phyloP scores from a whole-genome alignment of 2,329 filamentous ascomycete genomes.

The Whalleya microplaca region DNA sequence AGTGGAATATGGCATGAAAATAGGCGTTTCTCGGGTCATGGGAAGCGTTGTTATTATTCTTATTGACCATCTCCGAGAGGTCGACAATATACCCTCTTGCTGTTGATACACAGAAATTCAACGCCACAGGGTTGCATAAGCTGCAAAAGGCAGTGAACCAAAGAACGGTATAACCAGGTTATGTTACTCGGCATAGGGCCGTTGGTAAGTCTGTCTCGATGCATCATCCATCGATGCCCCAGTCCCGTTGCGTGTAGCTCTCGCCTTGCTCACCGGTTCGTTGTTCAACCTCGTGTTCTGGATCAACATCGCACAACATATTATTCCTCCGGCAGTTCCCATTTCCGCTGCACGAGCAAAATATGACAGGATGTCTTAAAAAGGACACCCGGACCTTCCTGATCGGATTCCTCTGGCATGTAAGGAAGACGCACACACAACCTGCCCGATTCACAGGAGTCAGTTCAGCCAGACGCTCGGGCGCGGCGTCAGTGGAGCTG shows the following conservation, averaged over 20 bases:
- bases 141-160: slow-evolving; percentile 7
- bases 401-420: too few species aligned
- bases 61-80: slow-evolving; percentile 17
- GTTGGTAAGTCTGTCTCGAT: slow-evolving; percentile 19
- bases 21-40: slow-evolving; percentile 21
- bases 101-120: slow-evolving; percentile 16
- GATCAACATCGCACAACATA: background rate
- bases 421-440: too few species aligned
- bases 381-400: too few species aligned
- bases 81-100: slow-evolving; percentile 26
- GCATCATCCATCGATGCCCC: slow-evolving; percentile 13
- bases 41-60: slow-evolving; percentile 16
- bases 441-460: too few species aligned
- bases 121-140: slow-evolving; percentile 13
- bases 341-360: background rate
- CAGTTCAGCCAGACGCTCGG: too few species aligned
- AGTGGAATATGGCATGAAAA: slow-evolving; percentile 12
- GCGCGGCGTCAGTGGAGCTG: too few species aligned
- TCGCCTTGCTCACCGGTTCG: slow-evolving; percentile 8
- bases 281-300: background rate
- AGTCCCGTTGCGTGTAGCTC: background rate
- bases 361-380: too few species aligned
- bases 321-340: background rate
- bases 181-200: slow-evolving; percentile 24
- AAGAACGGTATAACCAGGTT: slow-evolving; percentile 18